Conservation (phyloP, 73 alveolate genomes). For the Vitrella brassicaformis region DNA sequence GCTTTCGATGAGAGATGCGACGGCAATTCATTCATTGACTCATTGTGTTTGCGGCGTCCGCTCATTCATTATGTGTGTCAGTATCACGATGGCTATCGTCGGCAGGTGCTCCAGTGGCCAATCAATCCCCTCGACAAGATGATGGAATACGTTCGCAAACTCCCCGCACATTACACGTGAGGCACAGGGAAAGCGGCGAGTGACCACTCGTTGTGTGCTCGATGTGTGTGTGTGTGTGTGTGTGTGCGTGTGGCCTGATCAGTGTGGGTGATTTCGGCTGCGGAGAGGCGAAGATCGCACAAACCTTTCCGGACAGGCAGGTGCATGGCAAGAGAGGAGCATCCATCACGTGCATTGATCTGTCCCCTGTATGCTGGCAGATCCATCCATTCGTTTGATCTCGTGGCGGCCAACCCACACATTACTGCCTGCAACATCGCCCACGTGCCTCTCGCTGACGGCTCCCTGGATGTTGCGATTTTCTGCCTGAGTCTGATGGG, state of each 20-base stretch:
- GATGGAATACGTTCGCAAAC: too few species aligned
- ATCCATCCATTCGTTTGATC: not conserved
- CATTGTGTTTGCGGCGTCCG: too few species aligned
- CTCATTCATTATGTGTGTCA: too few species aligned
- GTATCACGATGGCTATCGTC: not conserved
- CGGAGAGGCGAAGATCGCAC: not conserved
- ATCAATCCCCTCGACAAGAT: not conserved
- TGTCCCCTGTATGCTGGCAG: not conserved
- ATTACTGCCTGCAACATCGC: not conserved
- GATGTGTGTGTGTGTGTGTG: too few species aligned
- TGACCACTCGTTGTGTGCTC: too few species aligned
- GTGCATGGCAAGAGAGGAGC: too few species aligned
- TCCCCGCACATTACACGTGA: too few species aligned
- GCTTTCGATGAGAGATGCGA: too few species aligned
- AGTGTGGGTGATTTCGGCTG: not conserved
- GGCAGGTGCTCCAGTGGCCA: not conserved
- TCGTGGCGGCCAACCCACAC: not conserved
- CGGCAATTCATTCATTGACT: too few species aligned
- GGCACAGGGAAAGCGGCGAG: not conserved
- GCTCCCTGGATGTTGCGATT: not conserved
- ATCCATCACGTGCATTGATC: not conserved
- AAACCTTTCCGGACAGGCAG: not conserved
- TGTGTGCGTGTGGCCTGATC: too few species aligned
- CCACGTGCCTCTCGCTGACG: not conserved
- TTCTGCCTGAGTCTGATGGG: not conserved